phyloP scores from a whole-genome alignment of 805 yeast species.

The Nakazawaea wyomingensis region DNA sequence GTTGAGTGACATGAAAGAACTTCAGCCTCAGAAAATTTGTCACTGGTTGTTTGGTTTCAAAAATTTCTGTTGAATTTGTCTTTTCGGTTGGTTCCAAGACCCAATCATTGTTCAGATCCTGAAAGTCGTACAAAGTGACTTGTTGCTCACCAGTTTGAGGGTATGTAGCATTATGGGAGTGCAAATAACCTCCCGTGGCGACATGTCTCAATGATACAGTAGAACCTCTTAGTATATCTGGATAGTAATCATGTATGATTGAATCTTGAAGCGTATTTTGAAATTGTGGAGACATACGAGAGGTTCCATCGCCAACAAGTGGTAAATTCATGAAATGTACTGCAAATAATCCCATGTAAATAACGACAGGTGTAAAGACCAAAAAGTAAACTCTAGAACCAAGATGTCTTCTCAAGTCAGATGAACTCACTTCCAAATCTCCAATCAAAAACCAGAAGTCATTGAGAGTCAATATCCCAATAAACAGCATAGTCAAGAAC shows the following conservation, averaged over 20 bases:
- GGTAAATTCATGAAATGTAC: constrained; percentile 48
- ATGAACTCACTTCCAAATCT: constrained; percentile 48
- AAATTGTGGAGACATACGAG: constrained; percentile 61
- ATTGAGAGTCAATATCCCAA: constrained; percentile 40
- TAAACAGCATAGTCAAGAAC: constrained; percentile 60
- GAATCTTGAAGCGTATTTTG: constrained; percentile 50
- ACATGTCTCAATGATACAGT: constrained; percentile 66
- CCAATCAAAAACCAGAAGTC: constrained; percentile 69
- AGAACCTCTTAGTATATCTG: constrained; percentile 70
- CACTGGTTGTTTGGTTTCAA: constrained; percentile 21
- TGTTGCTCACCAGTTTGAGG: constrained; percentile 66
- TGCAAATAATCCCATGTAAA: constrained; percentile 54
- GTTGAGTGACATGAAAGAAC: constrained; percentile 66
- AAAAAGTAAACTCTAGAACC: constrained; percentile 35
- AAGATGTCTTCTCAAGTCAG: constrained; percentile 34
- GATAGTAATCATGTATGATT: constrained; percentile 38
- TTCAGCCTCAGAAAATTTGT: constrained; percentile 53
- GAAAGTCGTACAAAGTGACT: constrained; percentile 64
- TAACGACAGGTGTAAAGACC: constrained; percentile 47
- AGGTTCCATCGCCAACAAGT: constrained; percentile 54
- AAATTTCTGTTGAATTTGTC: constrained; percentile 35
- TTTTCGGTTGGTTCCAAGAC: constrained; percentile 46
- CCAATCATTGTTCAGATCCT: constrained; percentile 69
- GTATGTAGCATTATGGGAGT: constrained; percentile 65
- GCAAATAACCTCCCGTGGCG: constrained; percentile 73